A percentile compares a stretch with the other conserved stretches of the same genome.
Evolutionary conservation across 331 rosid genomes (phyloP).

Genomic region (Rosa hybrid): DNA sequence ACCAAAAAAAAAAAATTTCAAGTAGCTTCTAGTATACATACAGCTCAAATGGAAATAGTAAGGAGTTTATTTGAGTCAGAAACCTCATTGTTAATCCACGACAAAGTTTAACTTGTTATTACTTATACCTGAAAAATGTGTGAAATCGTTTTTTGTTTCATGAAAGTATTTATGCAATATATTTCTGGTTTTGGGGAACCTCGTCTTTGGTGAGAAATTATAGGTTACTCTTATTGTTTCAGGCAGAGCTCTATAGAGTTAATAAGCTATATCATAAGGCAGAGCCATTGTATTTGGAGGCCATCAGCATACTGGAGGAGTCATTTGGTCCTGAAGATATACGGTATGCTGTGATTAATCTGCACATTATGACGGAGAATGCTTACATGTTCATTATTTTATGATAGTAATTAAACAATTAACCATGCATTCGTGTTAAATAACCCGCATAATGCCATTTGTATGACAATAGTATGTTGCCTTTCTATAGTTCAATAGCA

Average conservation of each 20-base stretch:
- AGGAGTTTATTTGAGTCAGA: background rate
- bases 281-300: slow-evolving; percentile 81
- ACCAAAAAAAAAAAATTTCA: background rate
- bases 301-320: slow-evolving; percentile 72
- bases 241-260: slow-evolving; percentile 93
- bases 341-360: slow-evolving; percentile 49
- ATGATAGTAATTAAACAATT: background rate
- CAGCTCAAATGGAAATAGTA: background rate
- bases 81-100: background rate
- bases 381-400: background rate
- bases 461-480: background rate
- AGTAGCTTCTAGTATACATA: background rate
- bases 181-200: background rate
- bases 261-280: slow-evolving; percentile 75
- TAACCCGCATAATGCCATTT: background rate
- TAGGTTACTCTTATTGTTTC: slow-evolving; percentile 32
- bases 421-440: background rate
- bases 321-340: slow-evolving; percentile 83
- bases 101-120: background rate
- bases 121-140: background rate
- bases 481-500: background rate
- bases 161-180: background rate
- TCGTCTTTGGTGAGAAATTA: background rate
- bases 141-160: background rate
- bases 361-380: background rate